Evolutionary conservation across 352 stramenopile genomes (phyloP), one percentile per base, ranked within the genome.

Genomic region (Blastocystis sp.): DNA sequence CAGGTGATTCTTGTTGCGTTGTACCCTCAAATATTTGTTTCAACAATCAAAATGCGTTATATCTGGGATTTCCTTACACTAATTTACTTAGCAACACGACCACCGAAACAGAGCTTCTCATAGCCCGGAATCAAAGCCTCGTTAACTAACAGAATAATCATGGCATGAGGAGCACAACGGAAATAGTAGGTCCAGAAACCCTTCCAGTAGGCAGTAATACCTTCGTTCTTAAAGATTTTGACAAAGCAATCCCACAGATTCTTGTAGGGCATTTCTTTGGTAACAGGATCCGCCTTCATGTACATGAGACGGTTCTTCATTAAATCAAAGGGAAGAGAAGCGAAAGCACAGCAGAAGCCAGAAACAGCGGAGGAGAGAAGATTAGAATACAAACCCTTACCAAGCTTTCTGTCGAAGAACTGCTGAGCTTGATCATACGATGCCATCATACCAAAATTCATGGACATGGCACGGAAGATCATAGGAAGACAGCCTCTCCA

Each of bases 391-490:
- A 89, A 27, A 89, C 78, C 78, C 60, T 76, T 60, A 48, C 66
- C 66, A n/a, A 78, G 17, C 40, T 79, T 62, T 30, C 76, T 48
- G n/a, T 66, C 44, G 30, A 79, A 66, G 60, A 78, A 89, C 66
- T 89, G 78, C 27, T 78, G 37, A n/a, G 96, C 95, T 92, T 99
- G 95, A 92, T 99, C 97, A 91, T 99, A 99, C 89, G 95, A 98
- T 22, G 97, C 96, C 93, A 99, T 95, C 97, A 99, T 98, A 77
- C 97, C 96, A n/a, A 99, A 95, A 92, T 99, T 99, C 96, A 99
- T 98, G 78, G 95, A 93, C 80, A 98, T 98, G 37, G 96, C 97
- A 90, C 97, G 94, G 22, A 98, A 93, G 58, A 99, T 96, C n/a
- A 96, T 94, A 27, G 95, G 95, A 51, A 95, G 91, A 78, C 93